These are phyloP conservation scores for Clonostachys byssicola DNA, from an alignment of 2,329 filamentous ascomycete species.

Conservation along the genomic window DNA sequence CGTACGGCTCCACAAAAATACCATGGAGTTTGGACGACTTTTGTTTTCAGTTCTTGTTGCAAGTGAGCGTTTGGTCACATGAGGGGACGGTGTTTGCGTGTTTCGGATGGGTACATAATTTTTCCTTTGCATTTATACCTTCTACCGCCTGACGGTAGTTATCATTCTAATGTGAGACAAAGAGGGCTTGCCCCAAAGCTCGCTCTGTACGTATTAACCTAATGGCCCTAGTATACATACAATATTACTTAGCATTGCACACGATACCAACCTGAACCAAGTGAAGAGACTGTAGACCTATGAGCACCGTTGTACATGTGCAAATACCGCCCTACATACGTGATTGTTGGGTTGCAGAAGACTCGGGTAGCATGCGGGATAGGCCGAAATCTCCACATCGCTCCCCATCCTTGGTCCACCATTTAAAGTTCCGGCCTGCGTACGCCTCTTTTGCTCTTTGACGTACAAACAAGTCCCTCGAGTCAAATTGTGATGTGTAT, in stretches of 20 bases:
- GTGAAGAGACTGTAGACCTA: no score
- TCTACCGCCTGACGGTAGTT: constrained; percentile 2
- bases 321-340: no score
- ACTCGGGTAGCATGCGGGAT: no score
- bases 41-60: constrained; percentile 7
- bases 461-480: no score
- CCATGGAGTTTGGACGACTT: constrained; percentile 8
- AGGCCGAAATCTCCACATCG: no score
- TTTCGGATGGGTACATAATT: constrained; percentile 5
- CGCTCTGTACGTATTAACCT: constrained; percentile 14
- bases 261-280: neutral
- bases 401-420: no score
- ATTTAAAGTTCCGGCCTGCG: no score
- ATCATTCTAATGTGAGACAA: constrained; percentile 1
- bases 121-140: constrained; percentile 2
- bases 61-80: constrained; percentile 10
- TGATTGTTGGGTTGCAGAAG: no score
- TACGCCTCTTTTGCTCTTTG: no score
- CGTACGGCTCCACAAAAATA: no score
- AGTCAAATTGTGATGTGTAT: no score
- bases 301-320: no score
- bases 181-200: neutral
- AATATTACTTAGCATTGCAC: constrained; percentile 23
- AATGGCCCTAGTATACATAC: constrained; percentile 23
- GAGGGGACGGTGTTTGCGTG: neutral